Percentiles rank a stretch among this genome's conserved stretches.
phyloP scores from a whole-genome alignment of 305 asterid species.

The Rubia occidens region DNA sequence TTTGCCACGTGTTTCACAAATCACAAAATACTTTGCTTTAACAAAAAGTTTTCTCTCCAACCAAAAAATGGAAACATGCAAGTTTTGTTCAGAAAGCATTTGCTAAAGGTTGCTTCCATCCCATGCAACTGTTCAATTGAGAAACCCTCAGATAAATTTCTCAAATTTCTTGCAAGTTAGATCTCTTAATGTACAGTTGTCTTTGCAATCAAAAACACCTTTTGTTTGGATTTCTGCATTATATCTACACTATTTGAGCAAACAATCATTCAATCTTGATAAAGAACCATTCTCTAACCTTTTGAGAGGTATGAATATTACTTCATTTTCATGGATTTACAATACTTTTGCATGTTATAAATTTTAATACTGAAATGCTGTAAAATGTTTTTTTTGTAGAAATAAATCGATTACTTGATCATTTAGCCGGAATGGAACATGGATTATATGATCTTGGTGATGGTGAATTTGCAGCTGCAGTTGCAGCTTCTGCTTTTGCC shows the following conservation, averaged over 20 bases:
- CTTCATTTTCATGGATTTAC: not conserved
- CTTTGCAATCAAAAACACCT: not conserved
- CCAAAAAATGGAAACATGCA: conserved; percentile 5
- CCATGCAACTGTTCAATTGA: not conserved
- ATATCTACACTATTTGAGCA: not conserved
- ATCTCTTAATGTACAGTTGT: not conserved
- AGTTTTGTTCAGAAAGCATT: not conserved
- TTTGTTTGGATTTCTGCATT: not conserved
- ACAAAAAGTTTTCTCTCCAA: not conserved
- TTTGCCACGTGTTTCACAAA: too few relatives aligned
- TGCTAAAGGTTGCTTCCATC: conserved; percentile 8
- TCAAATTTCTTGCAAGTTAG: conserved; percentile 12
- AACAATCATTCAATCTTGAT: conserved; percentile 8
- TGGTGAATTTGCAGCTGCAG: conserved; percentile 38
- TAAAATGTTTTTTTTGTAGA: too few relatives aligned
- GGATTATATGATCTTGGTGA: conserved; percentile 23
- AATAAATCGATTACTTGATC: not conserved
- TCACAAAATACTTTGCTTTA: conserved; percentile 12
- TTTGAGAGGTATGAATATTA: not conserved
- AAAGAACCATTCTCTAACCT: not conserved
- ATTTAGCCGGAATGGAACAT: conserved; percentile 15
- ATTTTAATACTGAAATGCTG: not conserved
- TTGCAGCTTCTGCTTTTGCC: conserved; percentile 71
- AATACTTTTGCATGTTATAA: not conserved
- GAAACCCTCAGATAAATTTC: not conserved